These are phyloP conservation scores for Terfezia claveryi DNA, from an alignment of 495 filamentous ascomycete genomes.

Conservation along the genomic window DNA sequence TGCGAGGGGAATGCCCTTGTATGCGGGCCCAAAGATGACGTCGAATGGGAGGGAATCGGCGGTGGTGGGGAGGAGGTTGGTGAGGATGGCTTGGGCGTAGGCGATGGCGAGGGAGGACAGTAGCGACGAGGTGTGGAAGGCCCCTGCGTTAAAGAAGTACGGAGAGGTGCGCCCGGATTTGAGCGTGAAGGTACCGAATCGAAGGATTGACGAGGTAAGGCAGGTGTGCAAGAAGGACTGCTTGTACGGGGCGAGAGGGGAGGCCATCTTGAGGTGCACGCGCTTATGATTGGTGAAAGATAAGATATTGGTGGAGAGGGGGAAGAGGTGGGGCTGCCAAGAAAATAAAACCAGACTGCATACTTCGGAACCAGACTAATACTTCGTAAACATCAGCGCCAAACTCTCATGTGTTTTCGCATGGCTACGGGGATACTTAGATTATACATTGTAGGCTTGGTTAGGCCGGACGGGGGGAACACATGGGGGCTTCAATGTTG, in stretches of 20 bases:
- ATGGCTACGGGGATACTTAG: too few relatives aligned
- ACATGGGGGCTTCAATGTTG: too few relatives aligned
- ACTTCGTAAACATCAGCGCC: too few relatives aligned
- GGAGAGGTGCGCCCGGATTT: conserved; percentile 84
- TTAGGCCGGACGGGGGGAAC: too few relatives aligned
- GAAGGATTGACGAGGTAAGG: conserved; percentile 51
- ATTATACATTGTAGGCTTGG: too few relatives aligned
- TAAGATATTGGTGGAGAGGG: too few relatives aligned
- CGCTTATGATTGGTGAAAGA: too few relatives aligned
- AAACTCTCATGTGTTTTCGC: too few relatives aligned
- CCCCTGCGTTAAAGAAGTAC: conserved; percentile 96
- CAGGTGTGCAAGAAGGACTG: conserved; percentile 48
- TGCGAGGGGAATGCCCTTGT: conserved; percentile 89
- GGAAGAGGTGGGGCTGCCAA: too few relatives aligned
- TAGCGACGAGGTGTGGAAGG: conserved; percentile 56
- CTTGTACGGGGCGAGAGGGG: conserved; percentile 23
- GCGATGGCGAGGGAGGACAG: conserved; percentile 51
- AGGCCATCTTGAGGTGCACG: too few relatives aligned
- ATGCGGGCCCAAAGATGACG: conserved; percentile 66
- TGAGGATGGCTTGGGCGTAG: conserved; percentile 51
- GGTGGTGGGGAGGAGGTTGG: conserved; percentile 22
- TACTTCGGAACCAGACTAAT: too few relatives aligned
- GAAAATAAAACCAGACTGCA: too few relatives aligned
- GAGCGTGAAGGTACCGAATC: conserved; percentile 71
- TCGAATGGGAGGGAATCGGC: conserved; percentile 30